Conservation (phyloP, 352 stramenopile species). For the Globisporangium orthogonon region DNA sequence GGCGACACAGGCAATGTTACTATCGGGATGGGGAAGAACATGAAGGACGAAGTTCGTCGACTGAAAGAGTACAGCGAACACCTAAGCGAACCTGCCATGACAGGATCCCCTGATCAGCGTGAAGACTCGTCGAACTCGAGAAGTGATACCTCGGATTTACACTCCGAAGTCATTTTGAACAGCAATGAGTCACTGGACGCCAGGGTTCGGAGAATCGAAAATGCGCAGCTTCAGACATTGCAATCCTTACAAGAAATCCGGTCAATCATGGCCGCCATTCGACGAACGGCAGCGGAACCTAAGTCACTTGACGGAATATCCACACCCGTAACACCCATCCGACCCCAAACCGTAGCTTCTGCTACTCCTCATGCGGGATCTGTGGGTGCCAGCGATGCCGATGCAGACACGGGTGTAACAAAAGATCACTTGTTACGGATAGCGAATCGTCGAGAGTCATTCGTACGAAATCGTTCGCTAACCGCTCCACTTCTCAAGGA, state of each 20-base stretch:
- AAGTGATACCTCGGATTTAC: not conserved
- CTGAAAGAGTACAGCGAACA: not conserved
- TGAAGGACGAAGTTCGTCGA: not conserved
- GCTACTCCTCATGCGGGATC: not conserved
- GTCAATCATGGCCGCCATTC: not conserved
- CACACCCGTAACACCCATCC: not conserved
- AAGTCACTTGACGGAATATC: too few species aligned
- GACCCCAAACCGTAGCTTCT: too few species aligned
- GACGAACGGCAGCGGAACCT: not conserved
- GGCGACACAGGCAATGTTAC: not conserved
- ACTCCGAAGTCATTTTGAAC: not conserved
- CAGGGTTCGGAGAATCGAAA: not conserved
- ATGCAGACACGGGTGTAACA: too few species aligned
- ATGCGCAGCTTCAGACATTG: not conserved
- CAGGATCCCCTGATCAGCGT: too few species aligned
- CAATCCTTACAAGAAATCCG: not conserved
- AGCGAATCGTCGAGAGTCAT: not conserved
- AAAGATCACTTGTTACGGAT: not conserved
- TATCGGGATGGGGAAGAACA: not conserved
- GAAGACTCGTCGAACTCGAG: not conserved
- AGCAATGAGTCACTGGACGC: not conserved
- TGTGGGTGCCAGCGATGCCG: too few species aligned
- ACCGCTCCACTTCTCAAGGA: not conserved
- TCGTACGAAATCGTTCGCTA: not conserved
- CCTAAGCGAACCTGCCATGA: too few species aligned